A percentile compares a stretch with the other conserved stretches of the same genome.
Evolutionary conservation across 2,329 filamentous ascomycete species (phyloP).

Genomic region (Diplocarpon mali): DNA sequence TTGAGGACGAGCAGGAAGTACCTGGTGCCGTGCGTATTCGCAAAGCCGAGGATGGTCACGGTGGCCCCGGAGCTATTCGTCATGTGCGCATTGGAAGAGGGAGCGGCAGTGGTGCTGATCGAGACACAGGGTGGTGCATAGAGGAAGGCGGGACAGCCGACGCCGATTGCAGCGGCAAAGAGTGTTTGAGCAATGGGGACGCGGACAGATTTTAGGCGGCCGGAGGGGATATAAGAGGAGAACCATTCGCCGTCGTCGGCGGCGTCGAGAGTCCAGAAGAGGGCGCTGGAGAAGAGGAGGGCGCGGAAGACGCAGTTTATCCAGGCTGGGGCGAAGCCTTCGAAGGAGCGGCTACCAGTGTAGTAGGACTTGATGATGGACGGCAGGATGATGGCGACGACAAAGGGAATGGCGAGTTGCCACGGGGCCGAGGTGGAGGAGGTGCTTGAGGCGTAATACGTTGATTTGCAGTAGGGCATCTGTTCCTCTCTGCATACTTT

Average conservation of each 20-base stretch:
- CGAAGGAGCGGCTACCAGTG: conserved; percentile 71
- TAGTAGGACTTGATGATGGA: conserved; percentile 72
- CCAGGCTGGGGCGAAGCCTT: conserved; percentile 77
- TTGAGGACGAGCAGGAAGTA: conserved; percentile 78
- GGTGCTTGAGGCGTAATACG: conserved; percentile 84
- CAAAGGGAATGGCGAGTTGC: conserved; percentile 73
- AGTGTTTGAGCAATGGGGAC: conserved; percentile 71
- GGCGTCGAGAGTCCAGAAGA: conserved; percentile 83
- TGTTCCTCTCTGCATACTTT: conserved; percentile 94
- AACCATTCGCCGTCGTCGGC: conserved; percentile 83
- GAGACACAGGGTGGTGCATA: conserved; percentile 79
- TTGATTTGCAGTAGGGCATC: conserved; percentile 92
- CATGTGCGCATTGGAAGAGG: conserved; percentile 11
- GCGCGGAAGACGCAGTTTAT: conserved; percentile 68
- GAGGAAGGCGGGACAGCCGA: conserved; percentile 73
- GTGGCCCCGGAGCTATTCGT: conserved; percentile 34
- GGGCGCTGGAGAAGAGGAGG: conserved; percentile 62
- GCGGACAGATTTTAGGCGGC: conserved; percentile 59
- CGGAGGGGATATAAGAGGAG: conserved; percentile 38
- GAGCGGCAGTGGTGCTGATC: conserved; percentile 41
- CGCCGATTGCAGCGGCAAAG: conserved; percentile 69
- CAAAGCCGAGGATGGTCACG: conserved; percentile 80
- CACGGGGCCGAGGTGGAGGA: conserved; percentile 88
- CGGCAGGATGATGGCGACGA: conserved; percentile 62
- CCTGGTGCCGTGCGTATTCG: conserved; percentile 82